Conservation (phyloP, 352 stramenopile species). For the Phytophthora fragariaefolia region DNA sequence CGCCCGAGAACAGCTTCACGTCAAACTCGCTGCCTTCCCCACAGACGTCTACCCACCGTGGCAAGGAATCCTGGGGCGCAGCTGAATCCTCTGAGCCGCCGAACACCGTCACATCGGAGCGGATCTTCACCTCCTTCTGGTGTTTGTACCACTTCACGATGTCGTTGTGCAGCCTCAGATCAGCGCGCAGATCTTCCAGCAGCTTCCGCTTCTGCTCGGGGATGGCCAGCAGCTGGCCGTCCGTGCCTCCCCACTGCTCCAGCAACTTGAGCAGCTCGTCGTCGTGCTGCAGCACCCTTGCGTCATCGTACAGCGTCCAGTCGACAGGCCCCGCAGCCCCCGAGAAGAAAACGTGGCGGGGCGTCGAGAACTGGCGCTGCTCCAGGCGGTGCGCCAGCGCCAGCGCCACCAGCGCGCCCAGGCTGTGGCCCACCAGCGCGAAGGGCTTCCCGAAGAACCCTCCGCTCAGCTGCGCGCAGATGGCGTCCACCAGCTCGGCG, state of each 20-base stretch:
- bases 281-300: conserved; percentile 37
- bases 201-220: conserved; percentile 45
- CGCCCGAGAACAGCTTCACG: conserved; percentile 57
- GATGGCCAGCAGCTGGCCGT: conserved; percentile 58
- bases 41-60: conserved; percentile 45
- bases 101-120: conserved; percentile 54
- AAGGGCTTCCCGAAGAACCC: conserved; percentile 83
- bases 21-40: conserved; percentile 35
- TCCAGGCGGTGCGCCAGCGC: conserved; percentile 59
- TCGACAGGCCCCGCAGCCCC: conserved; percentile 43
- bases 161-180: conserved; percentile 63
- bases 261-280: conserved; percentile 51
- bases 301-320: conserved; percentile 47
- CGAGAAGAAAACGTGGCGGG: conserved; percentile 69
- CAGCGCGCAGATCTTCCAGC: conserved; percentile 41
- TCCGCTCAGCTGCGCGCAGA: conserved; percentile 47
- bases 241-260: conserved; percentile 66
- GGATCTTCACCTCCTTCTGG: conserved; percentile 34
- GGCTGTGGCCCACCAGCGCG: conserved; percentile 70
- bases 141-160: conserved; percentile 51
- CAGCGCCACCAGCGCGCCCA: conserved; percentile 67
- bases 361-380: conserved; percentile 51
- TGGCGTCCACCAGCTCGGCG: conserved; percentile 40
- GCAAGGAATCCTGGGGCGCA: conserved; percentile 43
- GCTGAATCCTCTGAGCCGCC: conserved; percentile 53